phyloP scores from a whole-genome alignment of 139 green algal species.

The Medakamo hakoo region DNA sequence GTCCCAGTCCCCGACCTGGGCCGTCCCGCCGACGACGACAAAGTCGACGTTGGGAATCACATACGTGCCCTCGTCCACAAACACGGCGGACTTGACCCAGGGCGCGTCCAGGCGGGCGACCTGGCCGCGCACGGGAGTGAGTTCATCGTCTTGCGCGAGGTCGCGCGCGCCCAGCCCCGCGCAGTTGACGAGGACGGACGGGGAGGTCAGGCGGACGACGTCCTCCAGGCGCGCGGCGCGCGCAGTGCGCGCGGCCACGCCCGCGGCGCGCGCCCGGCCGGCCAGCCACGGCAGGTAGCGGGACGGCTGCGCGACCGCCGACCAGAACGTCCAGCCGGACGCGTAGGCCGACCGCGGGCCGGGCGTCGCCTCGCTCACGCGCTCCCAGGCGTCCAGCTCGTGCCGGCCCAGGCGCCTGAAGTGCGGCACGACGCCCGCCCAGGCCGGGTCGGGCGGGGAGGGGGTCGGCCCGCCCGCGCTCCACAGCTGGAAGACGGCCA shows the following conservation, averaged over 20 bases:
- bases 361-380: neutral
- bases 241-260: neutral
- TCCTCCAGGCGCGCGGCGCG: neutral
- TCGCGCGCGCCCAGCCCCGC: neutral
- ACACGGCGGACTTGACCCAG: neutral
- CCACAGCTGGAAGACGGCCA: neutral
- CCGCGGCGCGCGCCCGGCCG: too few relatives aligned
- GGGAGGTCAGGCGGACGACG: neutral
- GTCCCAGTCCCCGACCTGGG: too few relatives aligned
- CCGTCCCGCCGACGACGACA: neutral
- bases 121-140: neutral
- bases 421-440: neutral
- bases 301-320: neutral
- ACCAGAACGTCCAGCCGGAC: neutral
- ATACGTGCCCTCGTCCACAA: neutral
- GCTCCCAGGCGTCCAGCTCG: neutral
- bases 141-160: neutral
- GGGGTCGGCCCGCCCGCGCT: neutral
- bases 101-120: neutral
- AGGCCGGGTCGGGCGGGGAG: neutral
- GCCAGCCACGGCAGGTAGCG: neutral
- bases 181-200: neutral
- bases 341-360: neutral
- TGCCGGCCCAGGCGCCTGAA: neutral
- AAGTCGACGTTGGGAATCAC: neutral